Evolutionary conservation across 2,329 filamentous ascomycete genomes (phyloP).

Genomic region (Colletotrichum sansevieriae): DNA sequence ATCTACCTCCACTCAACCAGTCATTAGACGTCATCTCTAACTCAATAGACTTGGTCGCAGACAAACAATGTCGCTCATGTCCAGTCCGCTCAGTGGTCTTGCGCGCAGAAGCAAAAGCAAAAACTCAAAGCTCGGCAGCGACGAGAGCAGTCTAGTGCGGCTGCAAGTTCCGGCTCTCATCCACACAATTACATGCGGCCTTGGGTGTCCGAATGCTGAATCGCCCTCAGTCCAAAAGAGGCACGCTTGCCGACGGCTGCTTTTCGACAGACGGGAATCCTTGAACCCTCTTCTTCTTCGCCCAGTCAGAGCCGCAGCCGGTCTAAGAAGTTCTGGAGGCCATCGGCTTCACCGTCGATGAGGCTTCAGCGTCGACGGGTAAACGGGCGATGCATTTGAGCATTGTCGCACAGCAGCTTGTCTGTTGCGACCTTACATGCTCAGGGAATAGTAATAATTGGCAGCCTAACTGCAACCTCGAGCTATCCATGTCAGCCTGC

Average conservation of each 20-base stretch:
- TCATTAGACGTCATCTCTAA: constrained; percentile 21
- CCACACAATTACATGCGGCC: too few species aligned
- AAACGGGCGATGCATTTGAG: too few species aligned
- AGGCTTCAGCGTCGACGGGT: too few species aligned
- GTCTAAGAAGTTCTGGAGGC: too few species aligned
- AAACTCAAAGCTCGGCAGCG: neutral
- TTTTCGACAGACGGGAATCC: too few species aligned
- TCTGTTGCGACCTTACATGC: neutral
- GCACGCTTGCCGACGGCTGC: too few species aligned
- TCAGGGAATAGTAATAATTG: too few species aligned
- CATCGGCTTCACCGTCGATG: too few species aligned
- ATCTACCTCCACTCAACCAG: constrained; percentile 17
- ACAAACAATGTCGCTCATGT: constrained; percentile 4
- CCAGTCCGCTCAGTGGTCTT: neutral
- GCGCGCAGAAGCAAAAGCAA: neutral
- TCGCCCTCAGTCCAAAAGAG: too few species aligned
- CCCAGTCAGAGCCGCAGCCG: too few species aligned
- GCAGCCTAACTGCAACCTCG: neutral
- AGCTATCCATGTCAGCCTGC: neutral
- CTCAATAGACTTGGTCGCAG: neutral
- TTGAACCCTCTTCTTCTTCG: too few species aligned
- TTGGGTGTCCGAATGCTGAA: too few species aligned
- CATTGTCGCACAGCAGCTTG: neutral
- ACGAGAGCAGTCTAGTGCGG: neutral
- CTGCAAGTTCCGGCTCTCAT: neutral